phyloP scores from a whole-genome alignment of 2,329 filamentous ascomycete species.

The Cladosporium velox region DNA sequence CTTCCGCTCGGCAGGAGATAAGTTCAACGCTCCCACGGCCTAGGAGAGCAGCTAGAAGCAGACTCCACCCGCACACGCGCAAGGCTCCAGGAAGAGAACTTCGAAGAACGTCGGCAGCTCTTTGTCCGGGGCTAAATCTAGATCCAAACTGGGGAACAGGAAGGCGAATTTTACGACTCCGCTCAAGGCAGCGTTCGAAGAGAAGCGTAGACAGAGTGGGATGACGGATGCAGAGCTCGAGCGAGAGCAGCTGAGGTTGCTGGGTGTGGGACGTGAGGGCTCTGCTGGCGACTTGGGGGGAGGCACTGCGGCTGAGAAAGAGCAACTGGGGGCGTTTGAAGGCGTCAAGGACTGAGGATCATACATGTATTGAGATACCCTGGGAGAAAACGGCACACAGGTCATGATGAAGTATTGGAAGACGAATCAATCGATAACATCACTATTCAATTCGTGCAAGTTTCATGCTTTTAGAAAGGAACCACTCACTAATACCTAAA shows the following conservation, averaged over 20 bases:
- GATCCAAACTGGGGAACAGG: not conserved
- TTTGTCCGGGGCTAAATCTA: not conserved
- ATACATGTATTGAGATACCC: slow-evolving; percentile 1
- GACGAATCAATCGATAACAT: not conserved
- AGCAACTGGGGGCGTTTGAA: not conserved
- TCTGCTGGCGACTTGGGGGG: not conserved
- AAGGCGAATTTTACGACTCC: not conserved
- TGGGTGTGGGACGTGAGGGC: not conserved
- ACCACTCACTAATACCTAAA: not conserved
- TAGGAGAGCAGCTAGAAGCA: not conserved
- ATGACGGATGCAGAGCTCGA: not conserved
- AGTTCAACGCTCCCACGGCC: slow-evolving; percentile 55
- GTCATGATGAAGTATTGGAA: not conserved
- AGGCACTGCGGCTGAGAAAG: not conserved
- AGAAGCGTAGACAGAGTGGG: not conserved
- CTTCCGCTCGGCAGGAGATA: slow-evolving; percentile 77
- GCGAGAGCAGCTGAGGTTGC: not conserved
- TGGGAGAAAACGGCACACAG: not conserved
- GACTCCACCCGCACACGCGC: too few relatives aligned
- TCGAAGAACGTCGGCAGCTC: not conserved
- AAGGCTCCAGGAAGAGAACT: not conserved
- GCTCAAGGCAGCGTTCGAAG: not conserved
- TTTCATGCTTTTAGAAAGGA: not conserved
- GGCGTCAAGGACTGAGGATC: not conserved
- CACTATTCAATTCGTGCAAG: not conserved